Percentiles rank a stretch among this genome's conserved stretches.
Evolutionary conservation across 78 protist species (phyloP).

Genomic region (Speleostelium caveatum): DNA sequence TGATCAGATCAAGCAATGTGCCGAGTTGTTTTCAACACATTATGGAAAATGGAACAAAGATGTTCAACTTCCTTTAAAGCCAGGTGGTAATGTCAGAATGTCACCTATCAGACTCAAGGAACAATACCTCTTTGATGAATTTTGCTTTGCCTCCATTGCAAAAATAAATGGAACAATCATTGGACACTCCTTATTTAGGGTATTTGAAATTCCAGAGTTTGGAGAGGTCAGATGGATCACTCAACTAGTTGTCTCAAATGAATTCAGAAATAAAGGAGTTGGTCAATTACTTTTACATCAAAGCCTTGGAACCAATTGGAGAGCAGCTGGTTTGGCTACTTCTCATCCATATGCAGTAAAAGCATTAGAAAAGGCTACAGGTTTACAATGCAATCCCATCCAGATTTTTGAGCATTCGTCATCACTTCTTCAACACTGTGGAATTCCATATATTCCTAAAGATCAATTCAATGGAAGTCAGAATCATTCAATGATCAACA

Average conservation of each 20-base stretch:
- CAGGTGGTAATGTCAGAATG: too few species aligned
- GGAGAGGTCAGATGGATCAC: neutral
- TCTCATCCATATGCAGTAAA: neutral
- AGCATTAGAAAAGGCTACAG: neutral
- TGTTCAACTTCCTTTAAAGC: too few species aligned
- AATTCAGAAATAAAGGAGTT: neutral
- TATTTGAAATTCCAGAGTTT: too few species aligned
- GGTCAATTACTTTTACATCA: neutral
- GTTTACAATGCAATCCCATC: neutral
- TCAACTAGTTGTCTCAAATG: neutral
- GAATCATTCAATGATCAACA: neutral
- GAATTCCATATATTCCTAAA: neutral
- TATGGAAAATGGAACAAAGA: too few species aligned
- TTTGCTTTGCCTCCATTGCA: too few species aligned
- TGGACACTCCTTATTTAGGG: too few species aligned
- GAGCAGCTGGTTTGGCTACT: neutral
- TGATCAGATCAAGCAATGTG: too few species aligned
- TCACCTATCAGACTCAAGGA: too few species aligned
- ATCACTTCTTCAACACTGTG: neutral
- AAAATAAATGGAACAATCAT: too few species aligned
- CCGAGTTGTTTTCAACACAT: too few species aligned
- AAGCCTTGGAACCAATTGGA: neutral
- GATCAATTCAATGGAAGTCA: neutral
- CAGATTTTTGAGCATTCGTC: neutral
- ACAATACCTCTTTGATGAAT: too few species aligned